phyloP scores from a whole-genome alignment of 169 alveolate species.

The Amoebophrya sp. region DNA sequence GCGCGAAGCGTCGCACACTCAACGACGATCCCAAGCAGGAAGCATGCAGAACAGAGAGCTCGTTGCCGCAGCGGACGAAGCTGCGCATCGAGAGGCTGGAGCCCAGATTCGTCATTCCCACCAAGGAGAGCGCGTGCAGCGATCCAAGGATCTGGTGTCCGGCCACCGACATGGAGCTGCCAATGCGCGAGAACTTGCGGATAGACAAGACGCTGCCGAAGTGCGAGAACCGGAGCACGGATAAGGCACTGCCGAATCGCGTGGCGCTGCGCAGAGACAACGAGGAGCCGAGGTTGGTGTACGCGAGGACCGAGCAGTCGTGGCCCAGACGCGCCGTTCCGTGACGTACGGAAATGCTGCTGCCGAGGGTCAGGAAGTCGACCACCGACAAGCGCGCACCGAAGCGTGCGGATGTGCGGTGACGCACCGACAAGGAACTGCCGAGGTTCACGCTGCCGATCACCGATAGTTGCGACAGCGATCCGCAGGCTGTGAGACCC shows the following conservation, averaged over 20 bases:
- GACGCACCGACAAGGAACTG: no score
- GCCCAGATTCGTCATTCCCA: background rate
- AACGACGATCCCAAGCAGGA: slow-evolving; percentile 26
- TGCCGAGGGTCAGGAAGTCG: no score
- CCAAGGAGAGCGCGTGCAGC: background rate
- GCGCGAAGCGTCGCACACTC: background rate
- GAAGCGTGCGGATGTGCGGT: no score
- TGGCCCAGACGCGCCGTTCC: slow-evolving; percentile 15
- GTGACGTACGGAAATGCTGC: no score
- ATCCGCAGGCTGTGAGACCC: background rate
- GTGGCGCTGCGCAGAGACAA: slow-evolving; percentile 24
- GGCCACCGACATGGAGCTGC: background rate
- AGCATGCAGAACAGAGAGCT: background rate
- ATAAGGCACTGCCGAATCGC: background rate
- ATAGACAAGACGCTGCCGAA: background rate
- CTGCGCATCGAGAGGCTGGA: background rate
- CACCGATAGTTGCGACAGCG: no score
- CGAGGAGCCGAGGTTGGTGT: background rate
- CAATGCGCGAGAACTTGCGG: background rate
- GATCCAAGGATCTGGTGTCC: background rate
- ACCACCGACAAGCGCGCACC: no score
- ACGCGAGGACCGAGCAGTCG: background rate
- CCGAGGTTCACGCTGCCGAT: no score
- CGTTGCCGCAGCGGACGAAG: slow-evolving; percentile 17
- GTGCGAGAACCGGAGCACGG: slow-evolving; percentile 18